A percentile compares a stretch with the other conserved stretches of the same genome.
phyloP scores from a whole-genome alignment of 768 basidiomycete genomes.

The Imleria badia region DNA sequence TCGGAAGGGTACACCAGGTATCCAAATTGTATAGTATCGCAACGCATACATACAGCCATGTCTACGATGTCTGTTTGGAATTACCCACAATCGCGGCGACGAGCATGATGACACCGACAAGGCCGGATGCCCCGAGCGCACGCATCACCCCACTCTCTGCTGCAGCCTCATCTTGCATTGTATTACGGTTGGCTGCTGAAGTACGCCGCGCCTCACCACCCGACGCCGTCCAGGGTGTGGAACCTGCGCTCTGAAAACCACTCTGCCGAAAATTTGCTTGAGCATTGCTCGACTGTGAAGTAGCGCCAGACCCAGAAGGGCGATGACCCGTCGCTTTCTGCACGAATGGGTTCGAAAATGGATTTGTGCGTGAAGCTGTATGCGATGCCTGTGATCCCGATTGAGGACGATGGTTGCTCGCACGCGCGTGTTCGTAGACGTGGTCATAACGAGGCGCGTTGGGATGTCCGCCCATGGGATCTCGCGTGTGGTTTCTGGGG shows the following conservation, averaged over 20 bases:
- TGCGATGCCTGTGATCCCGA: background rate
- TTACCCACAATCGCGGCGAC: conserved; percentile 16
- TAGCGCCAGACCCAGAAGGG: background rate
- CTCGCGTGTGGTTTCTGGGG: conserved; percentile 21
- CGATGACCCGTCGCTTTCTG: conserved; percentile 28
- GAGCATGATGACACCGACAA: conserved; percentile 28
- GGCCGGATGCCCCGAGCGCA: conserved; percentile 28
- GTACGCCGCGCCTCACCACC: background rate
- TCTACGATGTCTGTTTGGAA: conserved; percentile 19
- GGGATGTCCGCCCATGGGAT: conserved; percentile 7
- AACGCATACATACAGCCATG: background rate
- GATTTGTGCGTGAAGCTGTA: conserved; percentile 13
- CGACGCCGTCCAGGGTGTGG: conserved; percentile 5
- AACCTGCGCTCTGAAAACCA: conserved; percentile 4
- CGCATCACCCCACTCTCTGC: conserved; percentile 27
- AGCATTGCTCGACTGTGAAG: background rate
- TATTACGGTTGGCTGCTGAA: background rate
- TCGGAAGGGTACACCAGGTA: background rate
- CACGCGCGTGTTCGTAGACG: conserved; percentile 6
- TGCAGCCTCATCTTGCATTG: conserved; percentile 24
- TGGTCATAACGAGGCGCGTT: conserved; percentile 10
- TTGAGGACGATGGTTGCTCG: conserved; percentile 4
- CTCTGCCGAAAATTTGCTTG: background rate
- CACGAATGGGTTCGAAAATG: conserved; percentile 26
- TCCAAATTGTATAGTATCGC: background rate